Conservation (phyloP, 2,329 filamentous ascomycete species). For the Fusarium compactum region DNA sequence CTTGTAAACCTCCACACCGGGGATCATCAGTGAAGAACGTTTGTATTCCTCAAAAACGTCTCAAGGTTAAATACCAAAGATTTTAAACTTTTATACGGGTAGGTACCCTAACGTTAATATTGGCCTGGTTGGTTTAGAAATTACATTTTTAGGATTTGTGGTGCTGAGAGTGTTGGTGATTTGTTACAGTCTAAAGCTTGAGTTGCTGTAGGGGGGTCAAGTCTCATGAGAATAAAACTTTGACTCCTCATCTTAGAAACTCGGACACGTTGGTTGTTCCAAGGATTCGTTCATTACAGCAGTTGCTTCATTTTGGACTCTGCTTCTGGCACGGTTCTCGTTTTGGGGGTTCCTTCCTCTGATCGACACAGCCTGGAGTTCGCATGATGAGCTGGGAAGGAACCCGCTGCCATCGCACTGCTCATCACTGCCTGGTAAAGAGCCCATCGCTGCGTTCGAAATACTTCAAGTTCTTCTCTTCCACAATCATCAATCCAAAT, state of each 20-base stretch:
- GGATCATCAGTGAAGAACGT: neutral
- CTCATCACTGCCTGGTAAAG: neutral
- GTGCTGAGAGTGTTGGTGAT: neutral
- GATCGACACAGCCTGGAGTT: fast-evolving
- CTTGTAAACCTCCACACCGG: neutral
- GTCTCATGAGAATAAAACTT: fast-evolving
- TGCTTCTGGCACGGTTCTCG: neutral
- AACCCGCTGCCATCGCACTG: neutral
- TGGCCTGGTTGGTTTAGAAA: neutral
- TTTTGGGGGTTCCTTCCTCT: fast-evolving
- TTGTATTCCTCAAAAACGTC: neutral
- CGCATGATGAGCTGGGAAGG: neutral
- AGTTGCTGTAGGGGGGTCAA: neutral
- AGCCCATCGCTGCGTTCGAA: neutral
- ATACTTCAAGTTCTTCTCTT: neutral
- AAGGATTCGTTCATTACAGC: fast-evolving
- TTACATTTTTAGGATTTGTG: neutral
- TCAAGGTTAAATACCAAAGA: neutral
- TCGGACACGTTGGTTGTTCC: neutral
- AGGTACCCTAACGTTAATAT: neutral
- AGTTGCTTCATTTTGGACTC: neutral
- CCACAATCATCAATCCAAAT: neutral
- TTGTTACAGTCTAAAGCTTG: neutral
- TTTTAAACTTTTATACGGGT: neutral
- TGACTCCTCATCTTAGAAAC: neutral